Base-by-base conservation (phyloP, 139 green algal genomes). In the Zygnema circumcarinatum region DNA sequence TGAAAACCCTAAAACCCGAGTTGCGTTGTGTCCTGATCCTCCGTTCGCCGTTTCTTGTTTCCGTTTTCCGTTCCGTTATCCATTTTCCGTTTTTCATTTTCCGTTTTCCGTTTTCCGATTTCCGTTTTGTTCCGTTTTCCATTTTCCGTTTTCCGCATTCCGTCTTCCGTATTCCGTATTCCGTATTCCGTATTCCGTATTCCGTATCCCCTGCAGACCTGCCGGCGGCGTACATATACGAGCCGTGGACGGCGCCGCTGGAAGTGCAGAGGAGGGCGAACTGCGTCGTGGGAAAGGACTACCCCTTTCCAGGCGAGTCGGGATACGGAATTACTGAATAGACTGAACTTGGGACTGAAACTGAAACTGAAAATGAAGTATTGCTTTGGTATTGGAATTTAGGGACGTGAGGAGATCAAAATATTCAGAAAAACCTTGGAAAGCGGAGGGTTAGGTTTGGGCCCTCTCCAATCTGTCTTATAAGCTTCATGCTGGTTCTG, bases 171-270 rank as follows among this genome's bases (percentile, higher is more conserved):
- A n/a, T n/a, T n/a, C n/a, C n/a, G n/a, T n/a, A n/a, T n/a, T n/a
- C n/a, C n/a, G n/a, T n/a, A n/a, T 62, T 62, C 16, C 16, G 7
- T 62, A 25, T 62, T 62, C 16, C 16, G 16, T 62, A 25, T 62
- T 25, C 16, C 16, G 47, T 62, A 25, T 62, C 16, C 16, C 7
- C 47, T 78, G 81, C 68, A 90, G 83, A 98, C 91, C 94, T 98
- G 89, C 96, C 96, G 0, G 84, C 90, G 35, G 95, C 96, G 91
- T 98, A 98, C 93, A 98, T 99, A 38, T 98, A 98, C 78, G 95
- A 97, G 92, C 97, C 97, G 0, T 98, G 96, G 96, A 96, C 91
- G 0, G 95, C 96, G 1, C 96, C 97, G 0, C 52, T 95, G 36
- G 92, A 94, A 3, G 96, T 98, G 69, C 96, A 98, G 93, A 89